phyloP scores from a whole-genome alignment of 2,329 filamentous ascomycete genomes.

The Aspergillus sp. region DNA sequence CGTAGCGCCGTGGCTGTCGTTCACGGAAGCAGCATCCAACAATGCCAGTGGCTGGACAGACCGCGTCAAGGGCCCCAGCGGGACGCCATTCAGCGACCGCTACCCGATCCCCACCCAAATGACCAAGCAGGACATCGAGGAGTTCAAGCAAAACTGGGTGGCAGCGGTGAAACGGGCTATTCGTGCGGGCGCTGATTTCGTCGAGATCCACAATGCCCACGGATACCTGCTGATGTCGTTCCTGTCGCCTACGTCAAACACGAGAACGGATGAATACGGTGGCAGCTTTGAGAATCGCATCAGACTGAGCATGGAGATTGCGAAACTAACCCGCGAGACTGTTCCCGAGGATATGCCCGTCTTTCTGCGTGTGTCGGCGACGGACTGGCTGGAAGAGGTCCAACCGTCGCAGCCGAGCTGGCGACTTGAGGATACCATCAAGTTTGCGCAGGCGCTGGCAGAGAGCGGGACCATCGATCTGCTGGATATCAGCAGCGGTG shows the following conservation, averaged over 20 bases:
- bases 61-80: conserved; percentile 56
- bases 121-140: conserved; percentile 65
- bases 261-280: conserved; percentile 60
- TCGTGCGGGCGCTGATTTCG: conserved; percentile 69
- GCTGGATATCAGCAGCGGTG: conserved; percentile 68
- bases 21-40: conserved; percentile 41
- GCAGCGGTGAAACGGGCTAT: conserved; percentile 61
- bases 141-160: conserved; percentile 62
- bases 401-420: conserved; percentile 61
- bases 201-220: conserved; percentile 78
- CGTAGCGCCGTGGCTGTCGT: conserved; percentile 51
- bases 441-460: conserved; percentile 66
- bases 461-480: conserved; percentile 70
- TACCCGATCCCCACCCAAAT: conserved; percentile 66
- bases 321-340: conserved; percentile 58
- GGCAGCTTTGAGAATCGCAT: conserved; percentile 62
- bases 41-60: conserved; percentile 56
- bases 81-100: conserved; percentile 61
- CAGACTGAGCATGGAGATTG: conserved; percentile 66
- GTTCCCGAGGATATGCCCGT: conserved; percentile 69
- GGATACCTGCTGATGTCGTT: conserved; percentile 74
- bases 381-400: conserved; percentile 69
- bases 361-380: conserved; percentile 68
- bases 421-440: conserved; percentile 65
- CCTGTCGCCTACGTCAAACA: conserved; percentile 66